Base-by-base conservation (phyloP, 2,329 filamentous ascomycete species). In the Fusarium kyushuense region DNA sequence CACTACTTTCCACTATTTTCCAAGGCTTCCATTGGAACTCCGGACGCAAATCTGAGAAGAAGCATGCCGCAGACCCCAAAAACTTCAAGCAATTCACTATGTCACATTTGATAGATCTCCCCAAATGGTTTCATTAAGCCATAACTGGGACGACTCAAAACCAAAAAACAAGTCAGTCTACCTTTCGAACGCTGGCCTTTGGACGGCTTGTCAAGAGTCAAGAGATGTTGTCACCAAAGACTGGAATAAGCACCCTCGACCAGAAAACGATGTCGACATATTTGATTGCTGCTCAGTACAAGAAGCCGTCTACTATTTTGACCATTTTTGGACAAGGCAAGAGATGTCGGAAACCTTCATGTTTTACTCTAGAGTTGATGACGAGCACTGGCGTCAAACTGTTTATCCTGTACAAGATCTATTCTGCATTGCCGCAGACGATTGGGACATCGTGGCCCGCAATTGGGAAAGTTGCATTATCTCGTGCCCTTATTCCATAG, bases 81-180 rank as follows among this genome's bases (percentile, higher is more conserved):
- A 4, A 9, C 14, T 17, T 17, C 46, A 17, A 1, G 46, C 16
- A 16, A 5, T 49, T 13, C 46, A 49, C 32, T 49, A 49, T 6
- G 13, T 27, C 5, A 17, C 14, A 11, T 6, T 14, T 3, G 3
- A 16, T 7, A 0, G 3, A 1, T 0, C 4, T 2, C 3, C 5
- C 2, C 3, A 2, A 10, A 14, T 36, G 4, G 1, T 6, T 7
- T 9, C 46, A 19, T 3, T 49, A 7, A 11, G 10, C 1, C 5
- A 49, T 23, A 38, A 36, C 21, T 49, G 32, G 46, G 32, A 49
- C 3, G 17, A 27, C 4, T 49, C 32, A 5, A 27, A 38, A 19
- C 23, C 32, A 38, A 36, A 11, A 17, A 36, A 49, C 13, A 49
- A 4, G 13, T 49, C 46, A 14, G 6, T 16, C 17, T 49, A 49